Percentiles rank a stretch among this genome's conserved stretches.
These are phyloP conservation scores for Priceomyces melissophilus DNA, from an alignment of 805 yeast genomes.

Conservation along the genomic window DNA sequence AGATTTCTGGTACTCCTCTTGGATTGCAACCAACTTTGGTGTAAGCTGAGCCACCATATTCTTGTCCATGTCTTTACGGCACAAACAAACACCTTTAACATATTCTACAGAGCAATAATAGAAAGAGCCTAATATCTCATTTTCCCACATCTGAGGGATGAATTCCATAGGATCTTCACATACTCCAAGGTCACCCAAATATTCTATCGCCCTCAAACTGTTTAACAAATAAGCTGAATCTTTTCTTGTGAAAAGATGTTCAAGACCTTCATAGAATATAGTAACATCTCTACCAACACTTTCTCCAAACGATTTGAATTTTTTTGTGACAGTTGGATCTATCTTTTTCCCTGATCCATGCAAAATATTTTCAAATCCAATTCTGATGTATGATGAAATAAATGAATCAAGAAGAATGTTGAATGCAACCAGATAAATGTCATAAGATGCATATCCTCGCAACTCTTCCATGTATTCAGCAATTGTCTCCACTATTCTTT, in stretches of 20 bases:
- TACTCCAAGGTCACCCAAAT: constrained; percentile 36
- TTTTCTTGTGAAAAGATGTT: constrained; percentile 36
- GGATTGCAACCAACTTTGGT: constrained; percentile 24
- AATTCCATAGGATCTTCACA: constrained; percentile 32
- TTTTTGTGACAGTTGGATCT: constrained; percentile 35
- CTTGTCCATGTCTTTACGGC: constrained; percentile 43
- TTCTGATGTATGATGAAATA: constrained; percentile 34
- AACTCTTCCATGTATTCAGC: constrained; percentile 71
- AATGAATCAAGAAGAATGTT: constrained; percentile 36
- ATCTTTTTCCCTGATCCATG: constrained; percentile 41
- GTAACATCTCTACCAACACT: constrained; percentile 37
- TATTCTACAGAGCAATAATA: constrained; percentile 77
- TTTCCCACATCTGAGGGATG: constrained; percentile 51
- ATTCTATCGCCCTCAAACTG: constrained; percentile 40
- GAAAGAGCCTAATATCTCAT: constrained; percentile 56
- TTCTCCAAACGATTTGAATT: constrained; percentile 35
- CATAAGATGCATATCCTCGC: constrained; percentile 42
- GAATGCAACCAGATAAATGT: constrained; percentile 38
- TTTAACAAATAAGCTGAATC: constrained; percentile 37
- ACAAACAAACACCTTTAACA: constrained; percentile 59
- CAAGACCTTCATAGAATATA: constrained; percentile 34
- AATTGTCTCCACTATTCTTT: constrained; percentile 67
- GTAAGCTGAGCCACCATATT: constrained; percentile 25
- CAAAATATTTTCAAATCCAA: constrained; percentile 39
- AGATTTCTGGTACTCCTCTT: constrained; percentile 26